Conservation (phyloP, 225 moss, liverwort and hornwort species). For the Pseudisothecium myosuroides region DNA sequence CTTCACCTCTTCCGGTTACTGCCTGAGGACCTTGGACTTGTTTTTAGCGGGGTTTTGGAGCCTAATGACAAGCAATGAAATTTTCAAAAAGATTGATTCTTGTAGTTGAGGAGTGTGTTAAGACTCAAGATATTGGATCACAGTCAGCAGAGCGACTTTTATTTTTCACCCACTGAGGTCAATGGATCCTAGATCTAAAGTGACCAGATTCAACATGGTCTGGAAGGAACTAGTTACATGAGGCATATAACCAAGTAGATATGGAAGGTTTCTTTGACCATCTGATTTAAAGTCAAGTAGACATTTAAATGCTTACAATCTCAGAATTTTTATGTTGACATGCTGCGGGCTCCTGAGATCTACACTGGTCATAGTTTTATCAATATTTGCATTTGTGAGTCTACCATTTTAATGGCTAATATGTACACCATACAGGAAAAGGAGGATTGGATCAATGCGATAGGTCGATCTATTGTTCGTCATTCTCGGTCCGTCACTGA, state of each 20-base stretch:
- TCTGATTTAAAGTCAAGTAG: neutral
- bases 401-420: neutral
- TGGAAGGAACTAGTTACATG: neutral
- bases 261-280: neutral
- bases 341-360: neutral
- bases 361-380: neutral
- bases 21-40: neutral
- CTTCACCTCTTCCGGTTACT: neutral
- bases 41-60: neutral
- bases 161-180: neutral
- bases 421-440: slow-evolving; percentile 43
- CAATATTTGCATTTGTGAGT: neutral
- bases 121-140: neutral
- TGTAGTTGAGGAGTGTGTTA: neutral
- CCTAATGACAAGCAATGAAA: neutral
- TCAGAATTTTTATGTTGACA: neutral
- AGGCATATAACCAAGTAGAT: neutral
- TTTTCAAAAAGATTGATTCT: neutral
- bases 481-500: slow-evolving; percentile 87
- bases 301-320: neutral
- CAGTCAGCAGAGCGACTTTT: neutral
- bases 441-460: slow-evolving; percentile 96
- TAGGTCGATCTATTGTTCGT: slow-evolving; percentile 83
- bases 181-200: neutral
- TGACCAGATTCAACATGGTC: neutral